Evolutionary conservation across 1,284 basidiomycete genomes (phyloP), one percentile per base, ranked within the genome.

Genomic region (Heterobasidion annosum): DNA sequence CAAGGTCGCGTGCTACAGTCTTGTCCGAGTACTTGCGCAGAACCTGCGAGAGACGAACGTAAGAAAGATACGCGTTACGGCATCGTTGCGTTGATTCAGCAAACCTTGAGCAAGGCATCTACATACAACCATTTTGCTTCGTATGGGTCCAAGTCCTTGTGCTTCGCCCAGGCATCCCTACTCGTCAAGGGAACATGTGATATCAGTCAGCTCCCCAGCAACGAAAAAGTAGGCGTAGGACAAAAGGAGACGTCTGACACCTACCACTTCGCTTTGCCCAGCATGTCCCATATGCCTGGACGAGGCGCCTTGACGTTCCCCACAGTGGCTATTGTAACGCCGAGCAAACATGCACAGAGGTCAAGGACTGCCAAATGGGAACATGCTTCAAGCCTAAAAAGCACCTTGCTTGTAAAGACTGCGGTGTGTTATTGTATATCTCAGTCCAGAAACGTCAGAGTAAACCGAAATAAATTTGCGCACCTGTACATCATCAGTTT

Each of bases 121-220:
- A 96, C 91, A 69, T 98, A 98, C 43, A 88, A 70, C 79, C 84
- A 88, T 71, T 94, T 97, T 1, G 94, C 93, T 65, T 95, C 90
- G 56, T 78, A 79, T 34, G 80, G 67, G 55, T 85, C 80, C 37
- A 94, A 67, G 58, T 94, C 92, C 61, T 85, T 87, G 65, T 95
- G 91, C 65, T 93, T 94, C 48, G 87, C 83, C 94, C 94, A 98
- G 34, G 92, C 92, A 71, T 96, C 93, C 93, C 92, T 94, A 60
- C 25, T 48, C 53, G 44, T 32, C 47, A 44, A 40, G 53, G 62
- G 53, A 58, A 61, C 62, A 65, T 61, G 61, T 71, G 64, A 68
- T 63, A 47, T 47, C 25, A 18, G 42, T 16, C 42, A 16, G 13
- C 42, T 43, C 42, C 25, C 25, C 25, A 5, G 25, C 25, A 25